Conservation (phyloP, 1,284 basidiomycete species). For the Kalmanozyma brasiliensis region DNA sequence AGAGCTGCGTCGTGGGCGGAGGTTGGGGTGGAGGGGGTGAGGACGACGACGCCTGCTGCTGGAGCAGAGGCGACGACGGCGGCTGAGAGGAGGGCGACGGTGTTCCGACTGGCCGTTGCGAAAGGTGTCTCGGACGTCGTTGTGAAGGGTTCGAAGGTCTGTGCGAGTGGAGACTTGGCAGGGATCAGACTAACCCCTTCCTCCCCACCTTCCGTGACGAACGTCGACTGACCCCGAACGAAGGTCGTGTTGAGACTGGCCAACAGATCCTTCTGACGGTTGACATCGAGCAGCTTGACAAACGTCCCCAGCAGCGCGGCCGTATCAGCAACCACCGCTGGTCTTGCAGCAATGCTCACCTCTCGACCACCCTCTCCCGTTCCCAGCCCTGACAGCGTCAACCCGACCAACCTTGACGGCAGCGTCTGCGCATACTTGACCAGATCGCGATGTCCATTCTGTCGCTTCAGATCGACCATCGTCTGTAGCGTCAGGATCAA, state of each 20-base stretch:
- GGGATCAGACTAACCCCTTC: conserved; percentile 11
- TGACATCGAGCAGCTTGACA: conserved; percentile 35
- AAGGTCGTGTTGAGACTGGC: conserved; percentile 41
- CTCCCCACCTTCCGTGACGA: conserved; percentile 4
- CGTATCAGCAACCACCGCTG: conserved; percentile 48
- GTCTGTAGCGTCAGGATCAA: conserved; percentile 59
- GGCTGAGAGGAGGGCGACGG: conserved; percentile 31
- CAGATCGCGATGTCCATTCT: conserved; percentile 46
- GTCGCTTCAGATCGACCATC: conserved; percentile 55
- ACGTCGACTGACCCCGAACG: conserved; percentile 8
- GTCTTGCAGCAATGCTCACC: conserved; percentile 37
- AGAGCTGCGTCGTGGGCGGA: conserved; percentile 29
- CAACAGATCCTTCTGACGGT: conserved; percentile 48
- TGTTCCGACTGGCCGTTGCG: conserved; percentile 13
- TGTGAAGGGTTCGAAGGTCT: conserved; percentile 2
- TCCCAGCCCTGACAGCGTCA: conserved; percentile 32
- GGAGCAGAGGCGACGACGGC: conserved; percentile 30
- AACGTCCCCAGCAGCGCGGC: conserved; percentile 51
- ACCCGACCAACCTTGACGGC: conserved; percentile 42
- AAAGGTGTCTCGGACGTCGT: not conserved
- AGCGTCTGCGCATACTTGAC: conserved; percentile 51
- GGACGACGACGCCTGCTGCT: conserved; percentile 16
- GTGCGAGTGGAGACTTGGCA: conserved; percentile 3
- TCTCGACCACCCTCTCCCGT: not conserved
- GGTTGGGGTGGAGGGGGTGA: not conserved